Evolutionary conservation across 164 flowering plant genomes (phyloP).

Genomic region (Berberis thunbergii): DNA sequence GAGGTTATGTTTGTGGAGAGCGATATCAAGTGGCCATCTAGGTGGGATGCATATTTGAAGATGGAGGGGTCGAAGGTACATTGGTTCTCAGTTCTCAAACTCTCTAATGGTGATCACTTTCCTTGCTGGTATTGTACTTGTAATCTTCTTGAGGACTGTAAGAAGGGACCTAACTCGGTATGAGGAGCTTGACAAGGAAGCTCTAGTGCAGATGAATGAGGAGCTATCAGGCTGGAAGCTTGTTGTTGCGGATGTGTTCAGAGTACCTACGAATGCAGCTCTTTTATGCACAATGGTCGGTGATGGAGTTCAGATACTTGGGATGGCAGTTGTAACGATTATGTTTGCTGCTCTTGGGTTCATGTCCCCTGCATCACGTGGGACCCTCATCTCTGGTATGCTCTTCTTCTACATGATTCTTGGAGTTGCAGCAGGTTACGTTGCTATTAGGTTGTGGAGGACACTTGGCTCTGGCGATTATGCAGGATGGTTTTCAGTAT

Average conservation of each 20-base stretch:
- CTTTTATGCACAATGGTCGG: conserved; percentile 56
- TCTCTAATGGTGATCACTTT: conserved; percentile 11
- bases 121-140: conserved; percentile 16
- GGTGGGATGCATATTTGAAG: conserved; percentile 17
- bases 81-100: conserved; percentile 16
- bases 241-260: conserved; percentile 61
- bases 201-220: conserved; percentile 65
- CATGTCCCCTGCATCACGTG: conserved; percentile 69
- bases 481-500: conserved; percentile 45
- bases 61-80: conserved; percentile 15
- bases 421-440: conserved; percentile 59
- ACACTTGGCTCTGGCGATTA: conserved; percentile 40
- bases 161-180: conserved; percentile 36
- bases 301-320: conserved; percentile 57
- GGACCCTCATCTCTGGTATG: conserved; percentile 52
- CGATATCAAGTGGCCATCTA: conserved; percentile 15
- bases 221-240: conserved; percentile 64
- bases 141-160: conserved; percentile 17
- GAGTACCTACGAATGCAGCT: conserved; percentile 34
- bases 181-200: conserved; percentile 65
- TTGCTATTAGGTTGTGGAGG: conserved; percentile 54
- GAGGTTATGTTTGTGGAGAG: conserved; percentile 10
- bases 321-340: conserved; percentile 53
- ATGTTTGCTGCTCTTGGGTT: conserved; percentile 61
- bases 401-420: conserved; percentile 50